Evolutionary conservation across 257 asterid species (phyloP).

Genomic region (Scutellaria galericulata): DNA sequence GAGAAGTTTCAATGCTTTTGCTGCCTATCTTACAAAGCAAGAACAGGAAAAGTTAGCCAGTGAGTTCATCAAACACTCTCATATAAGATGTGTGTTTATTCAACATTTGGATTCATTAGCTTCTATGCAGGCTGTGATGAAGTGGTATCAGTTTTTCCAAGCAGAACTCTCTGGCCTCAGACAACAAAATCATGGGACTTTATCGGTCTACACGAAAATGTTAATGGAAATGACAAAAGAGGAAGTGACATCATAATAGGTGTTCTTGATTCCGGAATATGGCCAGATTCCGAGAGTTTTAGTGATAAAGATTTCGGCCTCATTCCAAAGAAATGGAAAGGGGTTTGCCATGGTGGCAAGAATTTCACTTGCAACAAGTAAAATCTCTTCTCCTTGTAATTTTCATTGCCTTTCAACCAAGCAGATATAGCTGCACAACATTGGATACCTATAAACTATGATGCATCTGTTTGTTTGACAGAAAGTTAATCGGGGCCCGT

Average conservation of each 20-base stretch:
- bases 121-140: conserved; percentile 36
- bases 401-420: background rate
- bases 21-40: conserved; percentile 50
- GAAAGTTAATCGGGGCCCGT: conserved; percentile 45
- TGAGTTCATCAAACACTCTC: conserved; percentile 15
- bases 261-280: conserved; percentile 46
- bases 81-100: background rate
- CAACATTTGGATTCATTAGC: background rate
- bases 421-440: background rate
- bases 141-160: conserved; percentile 48
- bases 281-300: conserved; percentile 50
- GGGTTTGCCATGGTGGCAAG: conserved; percentile 46
- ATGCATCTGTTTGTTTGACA: conserved; percentile 14
- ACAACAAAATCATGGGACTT: conserved; percentile 61
- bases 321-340: conserved; percentile 52
- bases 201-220: conserved; percentile 36
- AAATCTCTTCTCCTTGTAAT: background rate
- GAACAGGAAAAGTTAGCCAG: conserved; percentile 46
- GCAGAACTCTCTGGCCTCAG: conserved; percentile 38
- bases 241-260: conserved; percentile 47
- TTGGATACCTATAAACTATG: background rate
- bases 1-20: conserved; percentile 57
- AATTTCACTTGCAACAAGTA: conserved; percentile 60
- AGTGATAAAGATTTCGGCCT: conserved; percentile 38
- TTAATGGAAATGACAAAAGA: background rate